phyloP scores from a whole-genome alignment of 2,329 filamentous ascomycete genomes.

The Pezicula carpinea region DNA sequence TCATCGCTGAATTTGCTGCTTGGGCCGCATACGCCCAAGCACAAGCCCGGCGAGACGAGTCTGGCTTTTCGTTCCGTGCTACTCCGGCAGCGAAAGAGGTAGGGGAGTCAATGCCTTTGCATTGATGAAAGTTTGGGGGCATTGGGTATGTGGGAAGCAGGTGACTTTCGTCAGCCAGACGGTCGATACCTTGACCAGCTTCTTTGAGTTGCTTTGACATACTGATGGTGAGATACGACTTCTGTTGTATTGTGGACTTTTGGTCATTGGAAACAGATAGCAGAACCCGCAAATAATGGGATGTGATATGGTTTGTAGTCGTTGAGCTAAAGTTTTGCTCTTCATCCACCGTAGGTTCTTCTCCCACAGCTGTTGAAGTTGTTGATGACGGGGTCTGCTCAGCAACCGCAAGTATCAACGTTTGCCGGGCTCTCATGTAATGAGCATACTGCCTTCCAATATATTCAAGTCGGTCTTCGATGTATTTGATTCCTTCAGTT shows the following conservation, averaged over 20 bases:
- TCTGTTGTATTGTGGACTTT: constrained; percentile 52
- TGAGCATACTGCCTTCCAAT: constrained; percentile 50
- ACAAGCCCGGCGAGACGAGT: constrained; percentile 40
- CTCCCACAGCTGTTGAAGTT: constrained; percentile 2
- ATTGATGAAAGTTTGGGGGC: constrained; percentile 25
- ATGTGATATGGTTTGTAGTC: constrained; percentile 40
- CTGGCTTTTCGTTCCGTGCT: constrained; percentile 32
- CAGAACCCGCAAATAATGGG: constrained; percentile 52
- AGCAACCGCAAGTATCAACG: constrained; percentile 35
- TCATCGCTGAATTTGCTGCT: constrained; percentile 52
- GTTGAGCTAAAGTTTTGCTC: constrained; percentile 5
- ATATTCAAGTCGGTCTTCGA: constrained; percentile 13
- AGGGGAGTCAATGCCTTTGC: constrained; percentile 25
- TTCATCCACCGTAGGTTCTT: not conserved
- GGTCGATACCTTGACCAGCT: constrained; percentile 44
- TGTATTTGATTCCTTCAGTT: constrained; percentile 16
- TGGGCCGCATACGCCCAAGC: constrained; percentile 59
- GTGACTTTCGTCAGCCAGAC: constrained; percentile 57
- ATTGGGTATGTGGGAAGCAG: constrained; percentile 49
- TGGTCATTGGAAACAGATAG: constrained; percentile 50
- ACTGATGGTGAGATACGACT: constrained; percentile 48
- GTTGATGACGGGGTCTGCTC: constrained; percentile 5
- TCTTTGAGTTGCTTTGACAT: constrained; percentile 49
- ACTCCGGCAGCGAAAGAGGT: constrained; percentile 42
- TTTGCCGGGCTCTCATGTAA: constrained; percentile 47